Evolutionary conservation across 176 grass and related monocot genomes (phyloP), one percentile per base, ranked within the genome.

Genomic region (Aegilops bicornis): DNA sequence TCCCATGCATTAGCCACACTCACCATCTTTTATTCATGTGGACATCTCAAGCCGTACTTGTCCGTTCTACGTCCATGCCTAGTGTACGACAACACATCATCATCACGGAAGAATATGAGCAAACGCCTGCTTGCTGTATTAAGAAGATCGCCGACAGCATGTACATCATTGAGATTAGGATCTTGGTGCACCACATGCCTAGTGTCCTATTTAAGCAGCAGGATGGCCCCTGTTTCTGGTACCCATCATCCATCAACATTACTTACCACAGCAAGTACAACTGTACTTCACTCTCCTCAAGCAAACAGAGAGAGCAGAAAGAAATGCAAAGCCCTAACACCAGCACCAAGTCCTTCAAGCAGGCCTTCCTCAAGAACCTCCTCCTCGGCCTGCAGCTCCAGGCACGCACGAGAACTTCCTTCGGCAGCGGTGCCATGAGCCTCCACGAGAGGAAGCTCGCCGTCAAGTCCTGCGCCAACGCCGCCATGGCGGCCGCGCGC

Each of bases 401-500:
- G 5, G 58, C 35, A 17, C 48, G n/a, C 3, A 50, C 67, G 61
- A 61, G 69, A 0, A 65, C 54, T 8, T 36, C 79, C 16, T 85
- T 85, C 7, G 19, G 54, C 50, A 54, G 17, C 72, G 4, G 32
- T 23, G 30, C 60, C 82, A 92, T 82, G 79, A 88, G 15, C 52
- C 58, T 88, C 30, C 69, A 86, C 22, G 64, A 91, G 35, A 86
- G 95, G 82, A 92, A 81, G 90, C 77, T 56, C 45, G 82, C 88
- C 37, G 66, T 97, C 79, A 94, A 92, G 82, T 31, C 64, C 50
- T 94, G 75, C 1, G 86, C 92, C 19, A 86, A 94, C 60, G 0
- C 84, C 40, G 88, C 95, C 71, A 91, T 97, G 90, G 95, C 90
- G 19, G 22, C 85, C 2, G 88, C 92, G 1, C 75, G 85, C 58